These are phyloP conservation scores for Breynia disticha DNA, from an alignment of 441 rosid species.

Conservation along the genomic window DNA sequence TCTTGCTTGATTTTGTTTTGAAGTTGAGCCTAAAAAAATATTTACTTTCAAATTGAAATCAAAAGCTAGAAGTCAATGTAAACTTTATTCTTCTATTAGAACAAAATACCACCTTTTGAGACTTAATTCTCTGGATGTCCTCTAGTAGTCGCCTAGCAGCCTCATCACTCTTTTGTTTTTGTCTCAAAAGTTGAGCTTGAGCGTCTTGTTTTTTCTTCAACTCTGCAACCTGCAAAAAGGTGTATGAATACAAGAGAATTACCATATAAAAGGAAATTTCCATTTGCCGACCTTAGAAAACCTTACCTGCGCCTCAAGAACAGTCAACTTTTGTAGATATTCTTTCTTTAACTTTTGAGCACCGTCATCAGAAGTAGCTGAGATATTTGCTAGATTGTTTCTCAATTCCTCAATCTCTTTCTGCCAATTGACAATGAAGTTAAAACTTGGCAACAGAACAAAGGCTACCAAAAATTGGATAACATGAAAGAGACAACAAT, in stretches of 20 bases:
- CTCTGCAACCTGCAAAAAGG: slow-evolving; percentile 51
- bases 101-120: slow-evolving; percentile 55
- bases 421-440: slow-evolving; percentile 34
- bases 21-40: slow-evolving; percentile 60
- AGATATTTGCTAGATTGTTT: slow-evolving; percentile 57
- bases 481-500: slow-evolving; percentile 11
- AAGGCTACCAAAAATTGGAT: slow-evolving; percentile 2
- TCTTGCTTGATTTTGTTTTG: slow-evolving; percentile 98
- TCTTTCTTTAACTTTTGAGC: slow-evolving; percentile 77
- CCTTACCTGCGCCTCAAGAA: slow-evolving; percentile 79
- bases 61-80: neutral
- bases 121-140: slow-evolving; percentile 86
- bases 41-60: slow-evolving; percentile 10
- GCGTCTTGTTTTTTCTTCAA: slow-evolving; percentile 96
- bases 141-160: slow-evolving; percentile 76
- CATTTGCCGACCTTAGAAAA: neutral
- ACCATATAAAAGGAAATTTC: slow-evolving; percentile 8
- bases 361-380: slow-evolving; percentile 68
- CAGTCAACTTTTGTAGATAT: slow-evolving; percentile 85
- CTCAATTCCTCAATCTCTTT: slow-evolving; percentile 85
- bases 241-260: slow-evolving; percentile 4
- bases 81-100: slow-evolving; percentile 5
- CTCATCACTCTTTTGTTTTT: slow-evolving; percentile 95
- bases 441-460: slow-evolving; percentile 2
- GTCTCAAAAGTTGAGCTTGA: slow-evolving; percentile 87